These are phyloP conservation scores for Dendrobium nobile DNA, from an alignment of 106 monocot genomes.

Conservation along the genomic window DNA sequence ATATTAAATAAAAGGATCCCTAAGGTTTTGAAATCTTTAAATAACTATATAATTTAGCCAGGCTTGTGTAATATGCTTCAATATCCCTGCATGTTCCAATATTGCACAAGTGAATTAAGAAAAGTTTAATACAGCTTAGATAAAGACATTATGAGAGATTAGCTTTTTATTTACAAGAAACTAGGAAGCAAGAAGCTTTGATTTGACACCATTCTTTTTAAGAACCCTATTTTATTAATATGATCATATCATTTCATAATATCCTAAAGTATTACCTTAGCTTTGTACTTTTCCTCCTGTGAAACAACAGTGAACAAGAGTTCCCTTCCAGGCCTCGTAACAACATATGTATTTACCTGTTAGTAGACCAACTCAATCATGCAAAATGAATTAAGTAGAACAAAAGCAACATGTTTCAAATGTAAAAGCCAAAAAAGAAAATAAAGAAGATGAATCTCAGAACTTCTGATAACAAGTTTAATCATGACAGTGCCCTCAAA, in stretches of 20 bases:
- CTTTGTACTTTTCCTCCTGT: constrained; percentile 96
- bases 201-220: not conserved
- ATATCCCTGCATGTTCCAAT: not conserved
- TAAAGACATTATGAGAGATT: not conserved
- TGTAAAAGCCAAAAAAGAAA: not conserved
- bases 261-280: constrained; percentile 52
- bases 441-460: not conserved
- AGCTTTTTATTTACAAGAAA: not conserved
- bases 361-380: constrained; percentile 7
- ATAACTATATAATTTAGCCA: not conserved
- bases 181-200: not conserved
- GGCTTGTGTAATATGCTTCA: not conserved
- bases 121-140: not conserved
- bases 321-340: constrained; percentile 92
- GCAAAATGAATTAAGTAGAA: constrained; percentile 3
- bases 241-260: not conserved
- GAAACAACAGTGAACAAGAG: constrained; percentile 94
- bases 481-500: not conserved
- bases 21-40: not conserved
- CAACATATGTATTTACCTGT: constrained; percentile 91
- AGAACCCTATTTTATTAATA: not conserved
- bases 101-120: too few species aligned
- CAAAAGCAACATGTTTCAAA: not conserved
- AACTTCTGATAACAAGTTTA: not conserved
- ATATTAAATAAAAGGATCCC: not conserved